Evolutionary conservation across 2,329 filamentous ascomycete genomes (phyloP).

Genomic region (Pseudocercospora eumusae): DNA sequence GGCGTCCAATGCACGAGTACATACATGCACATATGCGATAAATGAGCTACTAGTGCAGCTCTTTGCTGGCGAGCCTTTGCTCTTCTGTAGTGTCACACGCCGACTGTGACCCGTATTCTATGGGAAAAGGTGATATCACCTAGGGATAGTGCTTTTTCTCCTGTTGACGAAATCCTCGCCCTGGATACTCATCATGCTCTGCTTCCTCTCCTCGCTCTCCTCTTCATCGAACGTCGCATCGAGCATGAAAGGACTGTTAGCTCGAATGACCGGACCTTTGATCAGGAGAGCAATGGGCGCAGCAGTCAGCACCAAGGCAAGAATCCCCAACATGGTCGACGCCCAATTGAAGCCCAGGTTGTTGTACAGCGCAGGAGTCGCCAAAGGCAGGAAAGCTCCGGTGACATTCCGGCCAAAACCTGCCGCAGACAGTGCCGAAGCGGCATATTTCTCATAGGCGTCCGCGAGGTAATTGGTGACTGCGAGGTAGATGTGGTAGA

Average conservation of each 20-base stretch:
- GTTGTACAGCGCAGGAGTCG: constrained; percentile 48
- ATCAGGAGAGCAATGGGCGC: constrained; percentile 45
- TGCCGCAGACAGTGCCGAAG: constrained; percentile 48
- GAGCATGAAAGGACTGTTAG: constrained; percentile 35
- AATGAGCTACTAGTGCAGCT: neutral
- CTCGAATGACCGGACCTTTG: constrained; percentile 34
- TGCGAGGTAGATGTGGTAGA: constrained; percentile 55
- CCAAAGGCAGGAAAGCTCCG: constrained; percentile 50
- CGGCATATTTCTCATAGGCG: constrained; percentile 51
- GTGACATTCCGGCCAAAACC: constrained; percentile 50
- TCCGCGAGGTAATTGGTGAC: constrained; percentile 53
- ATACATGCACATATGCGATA: neutral
- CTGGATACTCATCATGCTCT: constrained; percentile 19
- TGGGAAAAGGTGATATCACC: neutral
- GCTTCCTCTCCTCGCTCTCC: constrained; percentile 27
- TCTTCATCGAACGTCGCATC: constrained; percentile 34
- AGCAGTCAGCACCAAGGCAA: constrained; percentile 45
- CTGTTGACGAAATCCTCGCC: constrained; percentile 9
- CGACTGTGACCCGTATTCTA: neutral
- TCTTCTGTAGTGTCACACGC: neutral
- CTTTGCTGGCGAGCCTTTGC: neutral
- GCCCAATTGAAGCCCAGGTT: constrained; percentile 51
- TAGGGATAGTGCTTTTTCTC: neutral
- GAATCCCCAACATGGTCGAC: constrained; percentile 47
- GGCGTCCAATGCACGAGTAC: neutral